These are phyloP conservation scores for Penicillium sp. DNA, from an alignment of 2,329 filamentous ascomycete species.

Conservation along the genomic window DNA sequence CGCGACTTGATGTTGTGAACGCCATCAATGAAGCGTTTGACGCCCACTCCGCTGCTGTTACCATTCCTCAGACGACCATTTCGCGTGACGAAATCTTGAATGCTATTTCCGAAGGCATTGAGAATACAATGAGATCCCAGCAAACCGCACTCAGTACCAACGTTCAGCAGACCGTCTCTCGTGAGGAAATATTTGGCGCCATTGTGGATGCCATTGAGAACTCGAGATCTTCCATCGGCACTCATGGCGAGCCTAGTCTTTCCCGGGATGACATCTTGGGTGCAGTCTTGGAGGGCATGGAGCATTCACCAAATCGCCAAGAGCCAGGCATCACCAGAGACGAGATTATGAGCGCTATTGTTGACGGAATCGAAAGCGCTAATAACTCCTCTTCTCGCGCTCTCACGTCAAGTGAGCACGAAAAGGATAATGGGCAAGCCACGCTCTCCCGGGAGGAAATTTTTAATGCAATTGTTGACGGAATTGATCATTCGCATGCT, in stretches of 20 bases:
- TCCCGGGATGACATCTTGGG: slow-evolving; percentile 6
- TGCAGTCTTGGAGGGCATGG: slow-evolving; percentile 3
- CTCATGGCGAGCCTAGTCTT: background rate
- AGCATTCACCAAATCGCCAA: background rate
- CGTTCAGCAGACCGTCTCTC: slow-evolving; percentile 43
- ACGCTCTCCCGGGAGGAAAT: slow-evolving; percentile 6
- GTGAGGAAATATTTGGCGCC: slow-evolving; percentile 53
- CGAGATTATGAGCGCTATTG: slow-evolving; percentile 8
- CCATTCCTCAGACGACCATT: slow-evolving; percentile 35
- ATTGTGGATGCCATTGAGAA: slow-evolving; percentile 54
- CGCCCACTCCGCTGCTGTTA: slow-evolving; percentile 24
- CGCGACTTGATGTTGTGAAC: slow-evolving; percentile 30
- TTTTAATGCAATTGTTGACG: slow-evolving; percentile 6
- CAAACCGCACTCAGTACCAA: slow-evolving; percentile 30
- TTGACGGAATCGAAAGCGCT: slow-evolving; percentile 7
- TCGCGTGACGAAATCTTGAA: slow-evolving; percentile 48
- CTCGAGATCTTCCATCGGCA: slow-evolving; percentile 2
- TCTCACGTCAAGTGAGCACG: slow-evolving; percentile 1
- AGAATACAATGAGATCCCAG: slow-evolving; percentile 30
- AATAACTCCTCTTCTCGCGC: background rate
- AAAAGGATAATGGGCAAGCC: background rate
- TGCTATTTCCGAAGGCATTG: slow-evolving; percentile 28
- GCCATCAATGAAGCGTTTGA: slow-evolving; percentile 35
- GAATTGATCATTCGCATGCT: slow-evolving; percentile 6
- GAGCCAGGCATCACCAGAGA: slow-evolving; percentile 7